phyloP scores from a whole-genome alignment of 2,329 filamentous ascomycete genomes.

The Bipolaris sorokiniana region DNA sequence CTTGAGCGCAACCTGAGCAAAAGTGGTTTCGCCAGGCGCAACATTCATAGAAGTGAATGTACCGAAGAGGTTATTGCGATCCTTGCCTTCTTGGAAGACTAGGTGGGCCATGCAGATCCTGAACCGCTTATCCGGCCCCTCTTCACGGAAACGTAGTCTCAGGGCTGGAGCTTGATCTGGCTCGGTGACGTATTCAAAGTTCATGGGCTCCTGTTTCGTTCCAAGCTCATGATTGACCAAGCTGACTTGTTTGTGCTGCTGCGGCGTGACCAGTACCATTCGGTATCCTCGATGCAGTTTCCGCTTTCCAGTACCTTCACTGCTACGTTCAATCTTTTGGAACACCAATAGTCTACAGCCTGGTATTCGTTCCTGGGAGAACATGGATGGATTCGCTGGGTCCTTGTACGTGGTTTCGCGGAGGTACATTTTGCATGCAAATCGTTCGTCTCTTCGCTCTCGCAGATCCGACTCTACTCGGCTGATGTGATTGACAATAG shows the following conservation, averaged over 20 bases:
- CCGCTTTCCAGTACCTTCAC: constrained; percentile 73
- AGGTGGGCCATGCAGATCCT: constrained; percentile 71
- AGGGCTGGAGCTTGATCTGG: constrained; percentile 72
- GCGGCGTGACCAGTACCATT: constrained; percentile 76
- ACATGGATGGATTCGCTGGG: constrained; percentile 70
- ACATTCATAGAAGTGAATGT: constrained; percentile 75
- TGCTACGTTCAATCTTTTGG: constrained; percentile 71
- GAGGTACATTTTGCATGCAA: constrained; percentile 72
- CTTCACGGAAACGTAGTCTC: constrained; percentile 72
- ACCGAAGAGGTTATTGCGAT: constrained; percentile 73
- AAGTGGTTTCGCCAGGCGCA: constrained; percentile 70
- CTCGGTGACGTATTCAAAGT: constrained; percentile 70
- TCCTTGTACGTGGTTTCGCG: constrained; percentile 83
- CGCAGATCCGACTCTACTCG: constrained; percentile 76
- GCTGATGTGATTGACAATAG: constrained; percentile 82
- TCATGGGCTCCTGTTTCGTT: constrained; percentile 67
- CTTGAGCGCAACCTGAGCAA: constrained; percentile 70
- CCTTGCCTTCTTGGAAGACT: constrained; percentile 75
- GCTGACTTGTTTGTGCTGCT: constrained; percentile 77
- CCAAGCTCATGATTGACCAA: constrained; percentile 74
- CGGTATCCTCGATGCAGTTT: constrained; percentile 80
- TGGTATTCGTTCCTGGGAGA: constrained; percentile 75
- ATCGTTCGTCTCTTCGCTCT: constrained; percentile 70
- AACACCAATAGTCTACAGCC: constrained; percentile 78
- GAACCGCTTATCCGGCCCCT: constrained; percentile 53